Evolutionary conservation across 1,139 yeast species (phyloP).

Genomic region (Pichia cactophila): DNA sequence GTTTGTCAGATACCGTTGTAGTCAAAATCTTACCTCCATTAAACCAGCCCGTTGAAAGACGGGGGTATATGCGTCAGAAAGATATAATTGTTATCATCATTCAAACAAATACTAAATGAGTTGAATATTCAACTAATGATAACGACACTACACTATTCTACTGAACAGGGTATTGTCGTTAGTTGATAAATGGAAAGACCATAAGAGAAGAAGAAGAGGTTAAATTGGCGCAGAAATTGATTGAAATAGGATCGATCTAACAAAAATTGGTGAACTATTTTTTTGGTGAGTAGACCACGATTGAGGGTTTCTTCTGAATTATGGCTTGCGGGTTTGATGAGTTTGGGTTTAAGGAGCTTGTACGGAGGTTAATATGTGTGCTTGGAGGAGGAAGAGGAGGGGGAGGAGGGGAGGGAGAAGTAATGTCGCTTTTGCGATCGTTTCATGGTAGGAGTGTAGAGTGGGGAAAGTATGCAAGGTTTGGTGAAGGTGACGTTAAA

Average conservation of each 20-base stretch:
- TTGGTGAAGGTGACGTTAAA: background rate
- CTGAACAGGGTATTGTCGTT: background rate
- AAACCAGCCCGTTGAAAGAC: slow-evolving; percentile 18
- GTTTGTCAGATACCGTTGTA: slow-evolving; percentile 98
- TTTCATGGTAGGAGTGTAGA: background rate
- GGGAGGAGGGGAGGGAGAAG: background rate
- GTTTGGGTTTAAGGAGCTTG: background rate
- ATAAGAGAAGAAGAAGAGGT: background rate
- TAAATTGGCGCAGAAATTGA: too few species aligned
- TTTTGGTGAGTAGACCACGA: too few species aligned
- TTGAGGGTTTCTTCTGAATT: too few species aligned
- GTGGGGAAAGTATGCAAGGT: background rate
- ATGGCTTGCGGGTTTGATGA: background rate
- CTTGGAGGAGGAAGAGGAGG: too few species aligned
- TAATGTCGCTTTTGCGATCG: too few species aligned
- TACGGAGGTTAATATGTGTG: background rate
- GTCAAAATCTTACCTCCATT: slow-evolving; percentile 49
- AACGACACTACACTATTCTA: background rate
- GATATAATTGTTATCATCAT: slow-evolving; percentile 13
- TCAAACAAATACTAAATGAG: background rate
- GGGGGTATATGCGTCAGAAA: slow-evolving; percentile 18
- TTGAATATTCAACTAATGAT: background rate
- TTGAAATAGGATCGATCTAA: too few species aligned
- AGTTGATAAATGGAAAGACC: too few species aligned
- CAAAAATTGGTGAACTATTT: too few species aligned